A percentile compares a stretch with the other conserved stretches of the same genome.
Evolutionary conservation across 208 protist species (phyloP).

Genomic region (Leishmania turanica): DNA sequence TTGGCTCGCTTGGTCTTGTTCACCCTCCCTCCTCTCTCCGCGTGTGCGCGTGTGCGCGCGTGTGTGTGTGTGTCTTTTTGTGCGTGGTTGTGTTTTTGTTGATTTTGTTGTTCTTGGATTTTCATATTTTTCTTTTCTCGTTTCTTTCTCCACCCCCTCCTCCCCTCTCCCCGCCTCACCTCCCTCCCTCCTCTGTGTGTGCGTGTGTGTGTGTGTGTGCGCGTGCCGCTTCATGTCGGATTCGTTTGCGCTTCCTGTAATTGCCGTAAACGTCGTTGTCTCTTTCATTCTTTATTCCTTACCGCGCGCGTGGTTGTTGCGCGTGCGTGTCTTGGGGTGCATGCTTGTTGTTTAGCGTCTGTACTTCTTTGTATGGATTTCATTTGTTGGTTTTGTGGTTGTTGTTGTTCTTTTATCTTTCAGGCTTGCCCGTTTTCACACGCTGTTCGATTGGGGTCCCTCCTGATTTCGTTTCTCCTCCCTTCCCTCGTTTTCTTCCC

Average conservation of each 20-base stretch:
- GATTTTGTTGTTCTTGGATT: neutral
- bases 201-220: neutral
- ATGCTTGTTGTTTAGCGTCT: conserved; percentile 3
- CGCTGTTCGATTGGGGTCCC: neutral
- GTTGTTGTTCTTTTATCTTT: neutral
- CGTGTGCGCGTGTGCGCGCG: neutral
- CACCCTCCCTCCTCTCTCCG: neutral
- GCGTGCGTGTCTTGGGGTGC: neutral
- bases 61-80: neutral
- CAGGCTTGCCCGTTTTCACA: neutral
- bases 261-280: conserved; percentile 6
- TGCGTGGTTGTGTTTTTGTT: neutral
- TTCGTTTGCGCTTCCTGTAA: neutral
- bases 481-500: neutral
- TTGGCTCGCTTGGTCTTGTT: neutral
- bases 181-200: neutral
- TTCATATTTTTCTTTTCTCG: neutral
- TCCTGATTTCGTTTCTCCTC: neutral
- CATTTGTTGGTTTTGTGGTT: no score
- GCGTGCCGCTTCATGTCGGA: neutral
- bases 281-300: neutral
- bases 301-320: neutral
- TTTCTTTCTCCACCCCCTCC: neutral
- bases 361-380: neutral
- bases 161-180: no score